These are phyloP conservation scores for Synchytrium microbalum DNA, from an alignment of 371 early-diverging fungal genomes.

Conservation along the genomic window DNA sequence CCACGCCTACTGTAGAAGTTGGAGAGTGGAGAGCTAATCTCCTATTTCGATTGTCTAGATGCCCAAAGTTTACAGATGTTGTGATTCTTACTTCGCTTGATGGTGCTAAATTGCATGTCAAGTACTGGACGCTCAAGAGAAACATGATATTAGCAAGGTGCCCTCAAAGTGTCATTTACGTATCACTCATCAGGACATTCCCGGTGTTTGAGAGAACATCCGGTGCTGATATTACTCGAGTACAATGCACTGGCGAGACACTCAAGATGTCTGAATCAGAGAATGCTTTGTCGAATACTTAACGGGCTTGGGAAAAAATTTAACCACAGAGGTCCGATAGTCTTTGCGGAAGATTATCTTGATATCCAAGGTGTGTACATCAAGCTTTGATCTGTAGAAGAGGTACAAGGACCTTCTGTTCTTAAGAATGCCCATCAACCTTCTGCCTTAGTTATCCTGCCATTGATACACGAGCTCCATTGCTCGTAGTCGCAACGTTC, in stretches of 20 bases:
- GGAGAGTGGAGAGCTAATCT: not conserved
- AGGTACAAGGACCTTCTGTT: not conserved
- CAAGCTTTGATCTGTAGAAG: not conserved
- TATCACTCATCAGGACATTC: not conserved
- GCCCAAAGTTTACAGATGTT: constrained; percentile 97
- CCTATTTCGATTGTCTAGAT: constrained; percentile 38
- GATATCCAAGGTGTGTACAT: constrained; percentile 82
- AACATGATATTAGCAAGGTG: constrained; percentile 96
- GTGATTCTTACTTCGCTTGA: constrained; percentile 97
- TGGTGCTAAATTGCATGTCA: constrained; percentile 96
- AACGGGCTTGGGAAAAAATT: constrained; percentile 99
- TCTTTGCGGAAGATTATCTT: constrained; percentile 98
- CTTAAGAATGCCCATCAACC: constrained; percentile 96
- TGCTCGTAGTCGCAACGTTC: constrained; percentile 99
- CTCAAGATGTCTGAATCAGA: constrained; percentile 98
- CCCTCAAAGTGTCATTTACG: not conserved
- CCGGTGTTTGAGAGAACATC: constrained; percentile 99
- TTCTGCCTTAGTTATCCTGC: constrained; percentile 97
- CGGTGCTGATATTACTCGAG: constrained; percentile 97
- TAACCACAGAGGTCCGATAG: constrained; percentile 98
- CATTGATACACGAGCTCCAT: constrained; percentile 99
- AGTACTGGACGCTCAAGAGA: constrained; percentile 98
- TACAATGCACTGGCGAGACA: constrained; percentile 97
- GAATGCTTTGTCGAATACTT: constrained; percentile 99
- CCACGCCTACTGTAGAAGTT: too few species aligned